Evolutionary conservation across 805 yeast genomes (phyloP).

Genomic region (Metschnikowia shivogae): DNA sequence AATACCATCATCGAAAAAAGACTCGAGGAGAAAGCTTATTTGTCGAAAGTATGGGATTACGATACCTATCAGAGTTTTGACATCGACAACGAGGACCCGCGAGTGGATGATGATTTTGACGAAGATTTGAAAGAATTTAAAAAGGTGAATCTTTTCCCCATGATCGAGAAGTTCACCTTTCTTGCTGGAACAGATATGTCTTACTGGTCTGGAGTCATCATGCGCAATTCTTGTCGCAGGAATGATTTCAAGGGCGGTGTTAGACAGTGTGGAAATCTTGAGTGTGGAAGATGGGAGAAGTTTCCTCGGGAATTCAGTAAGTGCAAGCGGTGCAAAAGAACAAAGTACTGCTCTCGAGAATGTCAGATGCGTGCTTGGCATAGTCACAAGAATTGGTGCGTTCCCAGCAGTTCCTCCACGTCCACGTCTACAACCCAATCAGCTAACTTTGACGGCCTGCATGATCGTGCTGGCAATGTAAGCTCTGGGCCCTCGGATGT

Average conservation of each 20-base stretch:
- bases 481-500: conserved; percentile 15
- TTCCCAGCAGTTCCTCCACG: conserved; percentile 40
- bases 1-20: conserved; percentile 32
- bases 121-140: conserved; percentile 44
- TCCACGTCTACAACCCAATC: conserved; percentile 15
- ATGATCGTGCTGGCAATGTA: conserved; percentile 14
- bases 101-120: conserved; percentile 27
- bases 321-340: conserved; percentile 89
- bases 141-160: conserved; percentile 71
- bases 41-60: conserved; percentile 37
- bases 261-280: conserved; percentile 90
- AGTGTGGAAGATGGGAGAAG: conserved; percentile 92
- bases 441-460: conserved; percentile 9
- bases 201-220: conserved; percentile 97
- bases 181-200: conserved; percentile 73
- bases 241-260: conserved; percentile 86
- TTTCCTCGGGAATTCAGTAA: conserved; percentile 90
- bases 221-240: conserved; percentile 91
- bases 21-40: conserved; percentile 26
- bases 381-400: conserved; percentile 93
- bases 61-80: conserved; percentile 39
- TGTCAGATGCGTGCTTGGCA: conserved; percentile 93
- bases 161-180: conserved; percentile 86
- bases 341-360: conserved; percentile 89
- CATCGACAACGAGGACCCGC: conserved; percentile 28